Evolutionary conservation across 2,329 filamentous ascomycete genomes (phyloP).

Genomic region (Calonectria fujianensis): DNA sequence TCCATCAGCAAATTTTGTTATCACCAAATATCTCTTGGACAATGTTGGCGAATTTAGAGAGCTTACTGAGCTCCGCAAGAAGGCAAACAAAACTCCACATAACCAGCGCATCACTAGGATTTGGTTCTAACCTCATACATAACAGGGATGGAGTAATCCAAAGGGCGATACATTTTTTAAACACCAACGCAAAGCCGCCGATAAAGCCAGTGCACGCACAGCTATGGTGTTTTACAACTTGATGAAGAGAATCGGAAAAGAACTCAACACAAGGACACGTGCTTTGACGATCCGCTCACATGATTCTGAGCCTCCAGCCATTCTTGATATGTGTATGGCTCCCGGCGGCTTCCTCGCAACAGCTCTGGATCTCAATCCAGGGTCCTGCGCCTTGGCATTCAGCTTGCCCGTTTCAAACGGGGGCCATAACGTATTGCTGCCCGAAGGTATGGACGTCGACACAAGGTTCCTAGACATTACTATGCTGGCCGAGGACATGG

Average conservation of each 20-base stretch:
- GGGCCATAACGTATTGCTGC: constrained; percentile 63
- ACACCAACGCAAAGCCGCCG: constrained; percentile 61
- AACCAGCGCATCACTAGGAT: not conserved
- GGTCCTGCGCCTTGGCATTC: constrained; percentile 59
- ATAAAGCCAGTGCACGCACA: constrained; percentile 54
- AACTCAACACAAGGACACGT: constrained; percentile 61
- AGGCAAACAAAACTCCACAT: constrained; percentile 7
- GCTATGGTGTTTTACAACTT: constrained; percentile 61
- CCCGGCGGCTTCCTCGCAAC: constrained; percentile 70
- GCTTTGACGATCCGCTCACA: constrained; percentile 54
- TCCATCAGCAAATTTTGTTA: no score
- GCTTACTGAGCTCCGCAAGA: constrained; percentile 37
- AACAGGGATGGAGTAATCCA: constrained; percentile 66
- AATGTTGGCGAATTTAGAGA: constrained; percentile 31
- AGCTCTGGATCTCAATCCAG: constrained; percentile 60
- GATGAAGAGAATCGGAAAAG: constrained; percentile 65
- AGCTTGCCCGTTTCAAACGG: constrained; percentile 63
- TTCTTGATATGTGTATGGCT: constrained; percentile 75
- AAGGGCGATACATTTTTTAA: constrained; percentile 66
- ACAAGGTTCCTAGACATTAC: constrained; percentile 67
- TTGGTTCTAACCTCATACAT: accelerated
- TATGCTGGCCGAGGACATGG: constrained; percentile 69
- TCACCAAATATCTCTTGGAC: constrained; percentile 31
- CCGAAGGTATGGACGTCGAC: constrained; percentile 3
- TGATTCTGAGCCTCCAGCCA: constrained; percentile 31